These are phyloP conservation scores for Echites panduratus DNA, from an alignment of 257 asterid genomes.

Conservation along the genomic window DNA sequence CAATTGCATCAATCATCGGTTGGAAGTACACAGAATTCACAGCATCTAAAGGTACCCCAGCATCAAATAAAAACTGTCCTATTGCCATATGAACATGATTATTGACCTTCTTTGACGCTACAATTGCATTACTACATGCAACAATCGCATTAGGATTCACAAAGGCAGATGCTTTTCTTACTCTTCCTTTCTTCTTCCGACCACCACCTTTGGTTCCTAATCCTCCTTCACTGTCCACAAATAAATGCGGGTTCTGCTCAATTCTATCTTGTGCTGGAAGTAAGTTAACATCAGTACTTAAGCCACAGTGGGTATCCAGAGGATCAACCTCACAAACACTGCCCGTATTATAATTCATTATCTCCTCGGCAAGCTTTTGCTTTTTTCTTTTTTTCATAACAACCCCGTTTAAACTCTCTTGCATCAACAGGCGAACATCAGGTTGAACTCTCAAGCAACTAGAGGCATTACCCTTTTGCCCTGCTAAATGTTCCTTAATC, in stretches of 20 bases:
- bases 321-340: constrained; percentile 30
- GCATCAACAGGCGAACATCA: constrained; percentile 75
- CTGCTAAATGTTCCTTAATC: constrained; percentile 91
- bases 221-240: constrained; percentile 45
- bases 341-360: constrained; percentile 37
- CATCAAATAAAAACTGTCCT: constrained; percentile 71
- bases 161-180: constrained; percentile 47
- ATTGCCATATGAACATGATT: constrained; percentile 74
- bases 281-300: constrained; percentile 49
- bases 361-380: constrained; percentile 56
- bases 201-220: constrained; percentile 30
- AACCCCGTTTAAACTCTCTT: constrained; percentile 76
- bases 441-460: constrained; percentile 85
- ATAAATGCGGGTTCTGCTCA: constrained; percentile 42
- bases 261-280: constrained; percentile 63
- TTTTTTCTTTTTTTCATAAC: constrained; percentile 71
- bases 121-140: constrained; percentile 28
- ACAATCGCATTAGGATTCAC: constrained; percentile 30
- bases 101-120: constrained; percentile 35
- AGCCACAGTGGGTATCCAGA: constrained; percentile 35
- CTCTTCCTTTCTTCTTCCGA: constrained; percentile 75
- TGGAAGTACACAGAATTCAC: constrained; percentile 74
- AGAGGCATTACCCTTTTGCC: constrained; percentile 95
- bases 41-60: constrained; percentile 65
- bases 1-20: constrained; percentile 83